A percentile compares a stretch with the other conserved stretches of the same genome.
Conservation (phyloP, 2,329 filamentous ascomycete species). For the Paracoccidioides brasiliensis region DNA sequence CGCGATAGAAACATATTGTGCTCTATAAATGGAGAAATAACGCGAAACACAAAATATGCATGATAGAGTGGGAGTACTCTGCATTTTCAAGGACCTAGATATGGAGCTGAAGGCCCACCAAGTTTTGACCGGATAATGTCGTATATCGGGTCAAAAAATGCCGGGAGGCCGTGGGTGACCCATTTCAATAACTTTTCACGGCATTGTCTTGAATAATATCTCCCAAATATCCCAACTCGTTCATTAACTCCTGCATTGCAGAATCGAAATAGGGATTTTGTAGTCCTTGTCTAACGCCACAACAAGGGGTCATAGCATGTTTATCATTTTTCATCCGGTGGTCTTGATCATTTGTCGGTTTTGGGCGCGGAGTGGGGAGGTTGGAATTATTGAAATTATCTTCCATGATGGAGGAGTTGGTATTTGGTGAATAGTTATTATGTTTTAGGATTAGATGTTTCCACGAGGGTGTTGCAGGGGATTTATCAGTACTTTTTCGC, state of each 20-base stretch:
- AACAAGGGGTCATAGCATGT: not conserved
- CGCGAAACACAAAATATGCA: not conserved
- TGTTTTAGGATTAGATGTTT: not conserved
- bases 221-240: constrained; percentile 40
- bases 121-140: not conserved
- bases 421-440: not conserved
- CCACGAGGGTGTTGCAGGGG: not conserved
- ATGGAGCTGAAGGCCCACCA: not conserved
- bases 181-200: constrained; percentile 8
- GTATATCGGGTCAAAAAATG: not conserved
- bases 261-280: constrained; percentile 5
- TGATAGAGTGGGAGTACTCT: not conserved
- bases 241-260: constrained; percentile 37
- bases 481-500: constrained; percentile 14
- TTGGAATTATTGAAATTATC: not conserved
- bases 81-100: not conserved
- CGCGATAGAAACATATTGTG: not conserved
- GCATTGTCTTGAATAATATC: constrained; percentile 31
- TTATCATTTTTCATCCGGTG: not conserved
- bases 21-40: not conserved
- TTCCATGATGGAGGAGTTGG: not conserved
- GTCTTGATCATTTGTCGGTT: not conserved
- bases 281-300: not conserved
- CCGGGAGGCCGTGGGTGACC: not conserved
- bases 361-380: constrained; percentile 5